These are phyloP conservation scores for Cytospora mali DNA, from an alignment of 2,329 filamentous ascomycete genomes.

Conservation along the genomic window DNA sequence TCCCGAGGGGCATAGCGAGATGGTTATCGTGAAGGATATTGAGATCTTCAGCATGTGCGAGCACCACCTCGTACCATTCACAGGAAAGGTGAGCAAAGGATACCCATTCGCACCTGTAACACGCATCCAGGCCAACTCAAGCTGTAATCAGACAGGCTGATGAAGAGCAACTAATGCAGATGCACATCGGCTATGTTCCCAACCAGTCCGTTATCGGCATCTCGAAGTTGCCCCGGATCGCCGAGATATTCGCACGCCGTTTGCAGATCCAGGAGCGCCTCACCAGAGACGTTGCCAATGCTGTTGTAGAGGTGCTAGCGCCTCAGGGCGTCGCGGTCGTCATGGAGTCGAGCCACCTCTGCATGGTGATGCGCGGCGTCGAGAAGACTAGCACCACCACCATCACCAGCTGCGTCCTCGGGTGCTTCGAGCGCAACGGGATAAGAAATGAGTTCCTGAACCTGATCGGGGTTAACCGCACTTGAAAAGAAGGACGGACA, in stretches of 20 bases:
- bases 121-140: no score
- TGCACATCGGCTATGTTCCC: constrained; percentile 99
- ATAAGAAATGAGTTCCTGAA: constrained; percentile 94
- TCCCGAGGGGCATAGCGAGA: constrained; percentile 92
- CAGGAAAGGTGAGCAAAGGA: constrained; percentile 70
- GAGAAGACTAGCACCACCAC: constrained; percentile 85
- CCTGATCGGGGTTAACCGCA: constrained; percentile 63
- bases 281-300: constrained; percentile 94
- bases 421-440: constrained; percentile 89
- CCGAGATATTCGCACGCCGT: constrained; percentile 91
- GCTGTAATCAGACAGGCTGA: neutral
- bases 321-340: constrained; percentile 95
- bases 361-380: constrained; percentile 98
- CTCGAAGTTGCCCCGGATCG: constrained; percentile 92
- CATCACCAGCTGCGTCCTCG: constrained; percentile 94
- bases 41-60: constrained; percentile 94
- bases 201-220: constrained; percentile 88
- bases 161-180: constrained; percentile 54
- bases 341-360: constrained; percentile 94
- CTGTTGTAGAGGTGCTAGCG: constrained; percentile 87
- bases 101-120: neutral
- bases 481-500: neutral
- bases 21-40: constrained; percentile 97
- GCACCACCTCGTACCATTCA: constrained; percentile 96
- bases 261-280: constrained; percentile 95